These are phyloP conservation scores for Serendipita sp. DNA, from an alignment of 768 basidiomycete genomes.

Conservation along the genomic window DNA sequence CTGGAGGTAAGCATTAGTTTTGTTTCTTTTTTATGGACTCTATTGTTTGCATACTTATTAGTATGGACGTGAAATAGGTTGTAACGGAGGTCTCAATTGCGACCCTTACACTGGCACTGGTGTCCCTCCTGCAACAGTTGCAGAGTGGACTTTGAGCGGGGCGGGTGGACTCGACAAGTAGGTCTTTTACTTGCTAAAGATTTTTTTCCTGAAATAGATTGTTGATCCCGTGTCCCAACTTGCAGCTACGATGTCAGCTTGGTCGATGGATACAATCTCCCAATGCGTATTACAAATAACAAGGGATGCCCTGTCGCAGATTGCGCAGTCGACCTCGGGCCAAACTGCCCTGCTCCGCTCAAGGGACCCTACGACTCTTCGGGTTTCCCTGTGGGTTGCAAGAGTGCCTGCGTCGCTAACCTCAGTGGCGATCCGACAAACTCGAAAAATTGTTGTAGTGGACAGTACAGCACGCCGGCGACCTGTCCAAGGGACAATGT, in stretches of 20 bases:
- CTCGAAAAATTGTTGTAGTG: conserved; percentile 51
- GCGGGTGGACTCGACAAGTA: conserved; percentile 28
- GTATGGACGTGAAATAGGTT: conserved; percentile 17
- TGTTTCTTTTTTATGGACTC: conserved; percentile 37
- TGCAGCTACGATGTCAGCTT: conserved; percentile 31
- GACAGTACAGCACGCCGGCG: conserved; percentile 30
- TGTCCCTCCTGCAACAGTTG: conserved; percentile 52
- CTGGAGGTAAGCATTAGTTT: conserved; percentile 33
- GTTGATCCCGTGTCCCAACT: too few species aligned
- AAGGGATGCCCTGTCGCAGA: conserved; percentile 36
- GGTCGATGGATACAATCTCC: conserved; percentile 43
- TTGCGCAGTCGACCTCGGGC: conserved; percentile 46
- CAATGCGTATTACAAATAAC: conserved; percentile 40
- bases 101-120: conserved; percentile 36
- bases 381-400: conserved; percentile 44
- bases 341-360: conserved; percentile 36
- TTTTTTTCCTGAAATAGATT: not conserved
- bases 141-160: conserved; percentile 44
- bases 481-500: conserved; percentile 40
- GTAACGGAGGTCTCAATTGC: conserved; percentile 38
- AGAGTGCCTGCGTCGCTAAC: conserved; percentile 36
- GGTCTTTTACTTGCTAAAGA: not conserved
- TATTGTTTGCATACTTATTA: conserved; percentile 22
- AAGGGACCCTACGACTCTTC: conserved; percentile 32
- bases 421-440: conserved; percentile 31